Evolutionary conservation across 2,329 filamentous ascomycete species (phyloP).

Genomic region (Gaeumannomyces sp.): DNA sequence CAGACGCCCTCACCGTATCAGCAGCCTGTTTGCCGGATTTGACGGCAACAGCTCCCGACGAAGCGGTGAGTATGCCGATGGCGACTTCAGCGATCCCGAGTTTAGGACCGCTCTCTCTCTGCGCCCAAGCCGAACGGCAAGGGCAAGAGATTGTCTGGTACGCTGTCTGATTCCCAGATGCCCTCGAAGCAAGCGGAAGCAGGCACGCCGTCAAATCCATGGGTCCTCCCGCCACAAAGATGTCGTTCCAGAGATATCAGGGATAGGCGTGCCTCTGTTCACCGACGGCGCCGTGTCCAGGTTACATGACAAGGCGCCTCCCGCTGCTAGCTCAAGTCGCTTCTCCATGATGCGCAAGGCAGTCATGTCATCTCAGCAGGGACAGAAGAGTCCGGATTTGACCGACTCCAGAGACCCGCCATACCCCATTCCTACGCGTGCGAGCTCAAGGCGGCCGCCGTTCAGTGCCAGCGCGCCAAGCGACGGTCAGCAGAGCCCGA

Average conservation of each 20-base stretch:
- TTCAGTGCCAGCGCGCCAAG: slow-evolving; percentile 57
- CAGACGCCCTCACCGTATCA: slow-evolving; percentile 67
- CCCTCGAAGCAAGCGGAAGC: neutral
- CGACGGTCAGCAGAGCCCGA: slow-evolving; percentile 75
- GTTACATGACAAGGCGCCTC: neutral
- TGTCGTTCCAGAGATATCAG: neutral
- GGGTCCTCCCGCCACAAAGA: neutral
- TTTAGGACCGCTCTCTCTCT: slow-evolving; percentile 60
- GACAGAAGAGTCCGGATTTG: slow-evolving; percentile 58
- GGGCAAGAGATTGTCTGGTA: neutral
- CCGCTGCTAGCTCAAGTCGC: slow-evolving; percentile 31
- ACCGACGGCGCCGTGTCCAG: neutral
- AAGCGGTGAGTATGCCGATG: slow-evolving; percentile 55
- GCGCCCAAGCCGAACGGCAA: slow-evolving; percentile 47
- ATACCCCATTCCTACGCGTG: slow-evolving; percentile 84
- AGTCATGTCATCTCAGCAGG: slow-evolving; percentile 64
- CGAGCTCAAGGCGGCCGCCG: slow-evolving; percentile 74
- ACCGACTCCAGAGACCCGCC: slow-evolving; percentile 62
- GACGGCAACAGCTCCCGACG: slow-evolving; percentile 65
- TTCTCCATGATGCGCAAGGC: slow-evolving; percentile 66
- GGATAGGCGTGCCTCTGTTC: neutral
- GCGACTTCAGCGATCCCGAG: slow-evolving; percentile 59
- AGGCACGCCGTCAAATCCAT: neutral
- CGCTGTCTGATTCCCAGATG: no score
- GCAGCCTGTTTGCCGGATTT: slow-evolving; percentile 82